Evolutionary conservation across 1,284 basidiomycete genomes (phyloP), one percentile per base, ranked within the genome.

Genomic region (Coniophora puteana): DNA sequence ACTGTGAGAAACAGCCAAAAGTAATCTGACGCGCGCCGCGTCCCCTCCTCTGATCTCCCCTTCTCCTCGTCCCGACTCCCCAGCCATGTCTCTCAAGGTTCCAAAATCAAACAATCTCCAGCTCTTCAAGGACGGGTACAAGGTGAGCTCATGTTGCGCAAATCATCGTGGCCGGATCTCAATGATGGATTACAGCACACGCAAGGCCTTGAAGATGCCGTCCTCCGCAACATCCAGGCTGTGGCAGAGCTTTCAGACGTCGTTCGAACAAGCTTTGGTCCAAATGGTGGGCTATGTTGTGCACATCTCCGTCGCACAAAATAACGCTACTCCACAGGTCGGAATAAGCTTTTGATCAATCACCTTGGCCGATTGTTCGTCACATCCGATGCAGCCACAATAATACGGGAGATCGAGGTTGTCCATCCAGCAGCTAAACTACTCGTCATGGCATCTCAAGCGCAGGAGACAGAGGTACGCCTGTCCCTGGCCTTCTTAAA

Each of bases 301-400:
- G 2, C 2, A 39, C 31, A 37, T 28, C 31, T 38, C 21, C 26
- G 2, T 28, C 8, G 10, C 17, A 22, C 30, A 2, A 8, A 40
- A 46, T n/a, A n/a, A n/a, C n/a, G 16, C 11, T 28, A 23, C 8
- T 27, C 8, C 41, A 41, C 46, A 88, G 93, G 93, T 31, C 79
- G 93, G 43, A 97, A 96, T 68, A 97, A 96, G 66, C 83, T 97
- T 46, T 71, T 97, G 57, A 93, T 97, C 69, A 97, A 97, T 66
- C 96, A 99, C 66, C 75, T 99, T 32, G 93, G 93, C 43, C 80
- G 84, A 59, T 75, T 98, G 36, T 99, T 99, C 66, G 94, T 99
- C 45, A 99, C 96, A 22, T 96, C 92, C 36, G 96, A 99, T 78
- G 95, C 96, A 7, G 96, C 96, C 8, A 99, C 96, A 44, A 99